Evolutionary conservation across 2,329 filamentous ascomycete genomes (phyloP), one percentile per base, ranked within the genome.

Genomic region (Phialemonium atrogriseum): DNA sequence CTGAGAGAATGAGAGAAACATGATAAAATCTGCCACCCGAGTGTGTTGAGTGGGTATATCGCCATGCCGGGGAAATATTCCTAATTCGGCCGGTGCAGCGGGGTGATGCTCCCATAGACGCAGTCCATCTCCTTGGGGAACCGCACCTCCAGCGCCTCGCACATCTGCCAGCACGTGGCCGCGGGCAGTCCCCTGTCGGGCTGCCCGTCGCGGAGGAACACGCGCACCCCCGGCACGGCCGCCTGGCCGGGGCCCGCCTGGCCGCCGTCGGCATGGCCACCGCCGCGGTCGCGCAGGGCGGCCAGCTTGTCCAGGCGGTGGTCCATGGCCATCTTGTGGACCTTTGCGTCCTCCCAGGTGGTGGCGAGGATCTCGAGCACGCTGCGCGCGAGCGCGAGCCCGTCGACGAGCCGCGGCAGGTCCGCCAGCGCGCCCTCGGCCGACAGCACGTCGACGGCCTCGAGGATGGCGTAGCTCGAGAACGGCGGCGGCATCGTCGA

Each of bases 361-460:
- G 54, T 56, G 4, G 66, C 61, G 21, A 81, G 59, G 33, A 73
- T 64, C 11, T 73, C 66, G 12, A 84, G 54, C 10, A 70, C 64
- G 7, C 63, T 59, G 21, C 73, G 53, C 0, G 70, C 70, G 19
- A 66, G 62, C 12, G 59, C 55, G 30, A 82, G 64, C 9, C 67
- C 63, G 8, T 70, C 62, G 22, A 81, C 62, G 16, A 72, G 59
- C 9, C 61, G 57, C 2, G 64, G 50, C 9, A 83, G 49, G 10
- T 67, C 60, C 0, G 62, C 54, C 6, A 78, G 50, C 1, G 62
- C 48, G 2, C 78, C 74, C 5, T 68, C 72, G 1, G 78, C 71
- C 10, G 73, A 73, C 34, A 84, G 60, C 2, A 83, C 71, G 43
- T 86, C 81, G 20, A 80, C 62, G 0, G 80, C 78, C 28, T 76